These are phyloP conservation scores for Phytophthora nicotianae DNA, from an alignment of 352 stramenopile species.

Conservation along the genomic window DNA sequence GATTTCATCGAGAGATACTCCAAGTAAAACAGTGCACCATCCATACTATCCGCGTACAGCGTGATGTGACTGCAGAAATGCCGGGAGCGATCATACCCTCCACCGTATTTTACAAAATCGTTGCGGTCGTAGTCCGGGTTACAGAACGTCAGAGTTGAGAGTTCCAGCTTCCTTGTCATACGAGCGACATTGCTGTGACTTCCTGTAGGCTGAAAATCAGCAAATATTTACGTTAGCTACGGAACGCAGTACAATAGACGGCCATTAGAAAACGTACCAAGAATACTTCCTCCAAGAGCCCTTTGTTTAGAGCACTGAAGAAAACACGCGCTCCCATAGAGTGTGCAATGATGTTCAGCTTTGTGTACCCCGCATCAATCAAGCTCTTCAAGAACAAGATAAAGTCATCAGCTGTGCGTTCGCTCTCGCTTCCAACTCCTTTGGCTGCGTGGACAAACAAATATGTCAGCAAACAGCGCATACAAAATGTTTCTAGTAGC, in stretches of 20 bases:
- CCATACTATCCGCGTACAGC: constrained; percentile 73
- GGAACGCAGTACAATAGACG: neutral
- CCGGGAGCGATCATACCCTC: constrained; percentile 58
- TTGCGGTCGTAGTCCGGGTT: constrained; percentile 82
- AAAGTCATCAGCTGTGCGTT: constrained; percentile 49
- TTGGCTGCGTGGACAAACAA: constrained; percentile 32
- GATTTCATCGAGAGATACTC: constrained; percentile 63
- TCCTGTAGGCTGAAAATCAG: constrained; percentile 23
- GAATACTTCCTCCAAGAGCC: constrained; percentile 50
- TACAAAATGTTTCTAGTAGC: neutral
- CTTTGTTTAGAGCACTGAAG: constrained; percentile 55
- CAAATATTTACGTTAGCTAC: constrained; percentile 7
- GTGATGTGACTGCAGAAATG: constrained; percentile 73
- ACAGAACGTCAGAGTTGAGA: constrained; percentile 72
- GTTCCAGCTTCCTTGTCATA: constrained; percentile 27
- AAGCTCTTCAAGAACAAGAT: constrained; percentile 59
- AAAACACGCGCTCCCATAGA: constrained; percentile 71
- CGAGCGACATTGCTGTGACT: constrained; percentile 9
- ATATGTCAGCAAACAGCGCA: neutral
- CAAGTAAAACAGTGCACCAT: constrained; percentile 75
- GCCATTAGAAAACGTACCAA: constrained; percentile 28
- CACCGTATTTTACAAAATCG: constrained; percentile 64
- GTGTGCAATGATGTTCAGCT: constrained; percentile 68
- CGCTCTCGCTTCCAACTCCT: constrained; percentile 47
- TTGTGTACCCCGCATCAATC: constrained; percentile 64